Evolutionary conservation across 495 filamentous ascomycete genomes (phyloP).

Genomic region (Aspergillus coremiiformis): DNA sequence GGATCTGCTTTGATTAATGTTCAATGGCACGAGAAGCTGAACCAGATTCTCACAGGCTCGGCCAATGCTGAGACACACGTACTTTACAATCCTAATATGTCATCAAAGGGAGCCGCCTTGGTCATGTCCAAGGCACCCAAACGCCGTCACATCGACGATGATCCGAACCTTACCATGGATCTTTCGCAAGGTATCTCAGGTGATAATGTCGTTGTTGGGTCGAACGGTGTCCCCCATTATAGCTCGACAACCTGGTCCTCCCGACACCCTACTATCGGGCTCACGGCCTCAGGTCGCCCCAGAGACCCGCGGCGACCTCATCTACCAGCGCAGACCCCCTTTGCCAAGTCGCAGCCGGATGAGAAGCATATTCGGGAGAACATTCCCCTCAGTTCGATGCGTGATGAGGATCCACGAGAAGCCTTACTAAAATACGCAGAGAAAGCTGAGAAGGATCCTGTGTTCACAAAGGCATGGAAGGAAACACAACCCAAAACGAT

Average conservation of each 20-base stretch:
- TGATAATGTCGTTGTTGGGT: slow-evolving; percentile 65
- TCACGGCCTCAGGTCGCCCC: slow-evolving; percentile 72
- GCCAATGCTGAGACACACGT: slow-evolving; percentile 82
- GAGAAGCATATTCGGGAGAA: slow-evolving; percentile 79
- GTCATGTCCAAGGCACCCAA: slow-evolving; percentile 93
- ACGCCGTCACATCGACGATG: slow-evolving; percentile 88
- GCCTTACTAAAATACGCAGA: slow-evolving; percentile 93
- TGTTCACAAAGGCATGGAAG: slow-evolving; percentile 91
- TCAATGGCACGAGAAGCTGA: slow-evolving; percentile 87
- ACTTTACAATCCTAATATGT: slow-evolving; percentile 80
- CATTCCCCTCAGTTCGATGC: slow-evolving; percentile 87
- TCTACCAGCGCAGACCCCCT: slow-evolving; percentile 77
- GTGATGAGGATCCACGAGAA: slow-evolving; percentile 93
- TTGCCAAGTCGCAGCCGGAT: slow-evolving; percentile 85
- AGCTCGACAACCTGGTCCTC: slow-evolving; percentile 47
- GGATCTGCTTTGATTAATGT: slow-evolving; percentile 75
- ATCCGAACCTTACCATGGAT: slow-evolving; percentile 77
- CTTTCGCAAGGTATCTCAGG: slow-evolving; percentile 67
- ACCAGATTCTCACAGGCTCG: slow-evolving; percentile 92
- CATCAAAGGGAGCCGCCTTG: slow-evolving; percentile 70
- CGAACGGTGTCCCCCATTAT: slow-evolving; percentile 39
- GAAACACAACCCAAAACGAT: slow-evolving; percentile 88
- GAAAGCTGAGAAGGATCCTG: slow-evolving; percentile 83
- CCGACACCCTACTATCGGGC: slow-evolving; percentile 62
- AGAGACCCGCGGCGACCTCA: slow-evolving; percentile 76